Evolutionary conservation across 192 early-diverging fungal genomes (phyloP).

Genomic region (Martensiomyces pterosporus): DNA sequence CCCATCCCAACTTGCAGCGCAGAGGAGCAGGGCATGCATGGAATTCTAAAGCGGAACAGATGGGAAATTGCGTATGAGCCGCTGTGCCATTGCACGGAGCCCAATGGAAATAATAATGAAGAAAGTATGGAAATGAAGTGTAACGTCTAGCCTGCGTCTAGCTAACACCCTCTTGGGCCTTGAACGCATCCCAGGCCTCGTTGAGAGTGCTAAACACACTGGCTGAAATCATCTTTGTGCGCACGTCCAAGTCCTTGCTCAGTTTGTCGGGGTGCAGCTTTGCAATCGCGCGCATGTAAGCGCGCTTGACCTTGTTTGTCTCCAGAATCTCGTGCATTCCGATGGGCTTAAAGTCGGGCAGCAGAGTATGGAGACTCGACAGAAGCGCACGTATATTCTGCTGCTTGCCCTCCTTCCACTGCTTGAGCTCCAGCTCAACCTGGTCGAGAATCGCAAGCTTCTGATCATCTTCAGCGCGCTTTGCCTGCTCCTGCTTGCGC

Average conservation of each 20-base stretch:
- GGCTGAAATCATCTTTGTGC: constrained; percentile 73
- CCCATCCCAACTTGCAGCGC: no score
- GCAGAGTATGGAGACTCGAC: constrained; percentile 70
- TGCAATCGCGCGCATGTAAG: constrained; percentile 88
- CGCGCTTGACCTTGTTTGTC: constrained; percentile 81
- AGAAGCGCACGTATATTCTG: constrained; percentile 86
- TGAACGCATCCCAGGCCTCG: constrained; percentile 94
- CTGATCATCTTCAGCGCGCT: constrained; percentile 73
- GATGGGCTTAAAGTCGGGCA: constrained; percentile 77
- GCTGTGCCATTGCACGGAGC: no score
- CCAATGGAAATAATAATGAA: not conserved
- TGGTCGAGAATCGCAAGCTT: constrained; percentile 71
- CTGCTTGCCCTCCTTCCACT: constrained; percentile 87
- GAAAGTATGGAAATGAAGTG: not conserved
- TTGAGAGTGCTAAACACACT: constrained; percentile 86
- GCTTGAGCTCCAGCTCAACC: constrained; percentile 67
- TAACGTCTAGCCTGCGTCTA: not conserved
- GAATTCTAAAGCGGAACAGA: no score
- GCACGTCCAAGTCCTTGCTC: constrained; percentile 71
- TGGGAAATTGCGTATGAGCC: no score
- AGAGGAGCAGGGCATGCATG: no score
- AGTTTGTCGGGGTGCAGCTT: constrained; percentile 96
- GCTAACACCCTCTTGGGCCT: constrained; percentile 67
- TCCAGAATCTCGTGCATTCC: constrained; percentile 83
- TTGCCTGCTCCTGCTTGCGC: constrained; percentile 63